These are phyloP conservation scores for Penicillium griseofulvum DNA, from an alignment of 2,329 filamentous ascomycete genomes.

Conservation along the genomic window DNA sequence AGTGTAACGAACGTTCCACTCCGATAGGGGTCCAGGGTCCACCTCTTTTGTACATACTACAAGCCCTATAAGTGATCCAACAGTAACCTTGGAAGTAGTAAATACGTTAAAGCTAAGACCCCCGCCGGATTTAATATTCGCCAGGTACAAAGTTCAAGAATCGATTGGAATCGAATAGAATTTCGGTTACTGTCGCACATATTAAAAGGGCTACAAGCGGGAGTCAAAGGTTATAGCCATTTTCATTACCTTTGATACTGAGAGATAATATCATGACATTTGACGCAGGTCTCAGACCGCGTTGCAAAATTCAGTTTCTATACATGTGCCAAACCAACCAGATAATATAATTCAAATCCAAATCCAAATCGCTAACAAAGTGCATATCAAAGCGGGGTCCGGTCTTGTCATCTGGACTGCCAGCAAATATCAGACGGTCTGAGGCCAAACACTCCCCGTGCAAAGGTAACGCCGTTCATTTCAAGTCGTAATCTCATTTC, in stretches of 20 bases:
- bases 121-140: slow-evolving; percentile 1
- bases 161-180: neutral
- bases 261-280: no score
- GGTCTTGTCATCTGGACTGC: neutral
- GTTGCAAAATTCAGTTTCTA: neutral
- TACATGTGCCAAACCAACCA: neutral
- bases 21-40: slow-evolving; percentile 5
- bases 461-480: slow-evolving; percentile 1
- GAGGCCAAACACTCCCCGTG: neutral
- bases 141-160: slow-evolving; percentile 1
- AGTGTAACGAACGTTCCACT: neutral
- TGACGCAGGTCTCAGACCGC: neutral
- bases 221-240: neutral
- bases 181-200: neutral
- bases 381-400: neutral
- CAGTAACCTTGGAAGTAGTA: neutral
- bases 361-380: neutral
- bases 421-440: neutral
- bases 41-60: neutral
- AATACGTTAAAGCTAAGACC: neutral
- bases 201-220: neutral
- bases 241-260: no score
- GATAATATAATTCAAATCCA: neutral
- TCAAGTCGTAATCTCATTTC: slow-evolving; percentile 8
- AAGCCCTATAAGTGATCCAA: neutral